A percentile compares a stretch with the other conserved stretches of the same genome.
phyloP scores from a whole-genome alignment of 768 basidiomycete genomes.

The Tricholoma sp. region DNA sequence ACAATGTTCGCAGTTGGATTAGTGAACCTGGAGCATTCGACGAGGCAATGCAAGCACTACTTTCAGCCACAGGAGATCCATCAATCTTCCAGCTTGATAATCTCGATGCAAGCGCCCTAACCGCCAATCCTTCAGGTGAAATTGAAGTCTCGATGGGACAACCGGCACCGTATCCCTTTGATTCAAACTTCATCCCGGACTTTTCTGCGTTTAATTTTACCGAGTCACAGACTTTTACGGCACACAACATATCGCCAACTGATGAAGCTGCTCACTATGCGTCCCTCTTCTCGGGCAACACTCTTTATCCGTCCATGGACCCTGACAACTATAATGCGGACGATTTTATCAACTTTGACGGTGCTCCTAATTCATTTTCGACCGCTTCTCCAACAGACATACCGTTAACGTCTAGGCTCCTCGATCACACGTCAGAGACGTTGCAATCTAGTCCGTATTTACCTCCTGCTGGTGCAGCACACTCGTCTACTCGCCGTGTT shows the following conservation, averaged over 20 bases:
- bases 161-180: slow-evolving; percentile 6
- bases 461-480: slow-evolving; percentile 50
- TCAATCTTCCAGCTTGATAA: slow-evolving; percentile 31
- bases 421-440: slow-evolving; percentile 2
- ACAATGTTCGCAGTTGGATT: slow-evolving; percentile 9
- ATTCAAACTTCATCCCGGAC: background rate
- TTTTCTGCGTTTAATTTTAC: background rate
- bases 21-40: slow-evolving; percentile 2
- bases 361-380: background rate
- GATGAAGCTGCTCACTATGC: background rate
- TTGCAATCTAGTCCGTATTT: slow-evolving; percentile 29
- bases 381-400: background rate
- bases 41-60: slow-evolving; percentile 24
- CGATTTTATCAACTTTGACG: slow-evolving; percentile 30
- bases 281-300: background rate
- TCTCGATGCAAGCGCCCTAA: slow-evolving; percentile 25
- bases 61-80: slow-evolving; percentile 27
- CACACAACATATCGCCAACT: background rate
- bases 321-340: slow-evolving; percentile 13
- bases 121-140: slow-evolving; percentile 30
- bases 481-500: slow-evolving; percentile 48
- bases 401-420: background rate
- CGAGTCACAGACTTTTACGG: background rate
- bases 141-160: slow-evolving; percentile 33
- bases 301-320: background rate